Evolutionary conservation across 148 eudicot genomes (phyloP), one percentile per base, ranked within the genome.

Genomic region (Nyssa sinensis): DNA sequence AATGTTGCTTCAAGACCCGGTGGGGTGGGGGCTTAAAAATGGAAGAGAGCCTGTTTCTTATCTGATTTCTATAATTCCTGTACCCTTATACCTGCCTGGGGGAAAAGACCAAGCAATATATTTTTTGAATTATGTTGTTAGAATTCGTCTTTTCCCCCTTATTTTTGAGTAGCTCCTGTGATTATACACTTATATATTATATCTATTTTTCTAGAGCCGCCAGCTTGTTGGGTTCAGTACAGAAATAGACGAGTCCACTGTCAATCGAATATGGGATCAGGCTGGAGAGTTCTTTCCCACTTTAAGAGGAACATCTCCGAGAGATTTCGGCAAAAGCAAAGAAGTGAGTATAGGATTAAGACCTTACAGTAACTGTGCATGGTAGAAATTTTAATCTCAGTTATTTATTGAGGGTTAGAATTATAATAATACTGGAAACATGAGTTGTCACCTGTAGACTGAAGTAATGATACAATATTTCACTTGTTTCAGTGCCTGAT

Each of bases 321-420:
- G 74, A 73, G 84, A 77, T 77, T 78, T 89, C 14, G 67, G 68
- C 5, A 64, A 80, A 75, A 78, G 83, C 63, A 67, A 89, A 76
- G 84, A 90, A 76, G 88, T 89, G 64, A 86, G 97, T 82, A 77
- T 90, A 19, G 98, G 98, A 71, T 82, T 95, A 74, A 92, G 98
- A 81, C 97, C 98, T 74, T 95, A 87, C 82, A 90, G 98, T 95
- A 86, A 89, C 17, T 44, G 12, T 44, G 51, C 51, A 44, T 11
- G 16, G 98, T 90, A 44, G 16, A 44, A 14, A 44, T 44, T n/a
- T 2, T 44, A 11, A 0, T 44, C 51, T 44, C 19, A 44, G 16
- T 19, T 44, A 44, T 44, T 44, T 11, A 44, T 44, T 44, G 1
- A 44, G 51, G 39, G 16, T 23, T 67, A 14, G 13, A 14, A 66